Evolutionary conservation across 306 rosid genomes (phyloP), one percentile per base, ranked within the genome.

Genomic region (Acacia acuminata): DNA sequence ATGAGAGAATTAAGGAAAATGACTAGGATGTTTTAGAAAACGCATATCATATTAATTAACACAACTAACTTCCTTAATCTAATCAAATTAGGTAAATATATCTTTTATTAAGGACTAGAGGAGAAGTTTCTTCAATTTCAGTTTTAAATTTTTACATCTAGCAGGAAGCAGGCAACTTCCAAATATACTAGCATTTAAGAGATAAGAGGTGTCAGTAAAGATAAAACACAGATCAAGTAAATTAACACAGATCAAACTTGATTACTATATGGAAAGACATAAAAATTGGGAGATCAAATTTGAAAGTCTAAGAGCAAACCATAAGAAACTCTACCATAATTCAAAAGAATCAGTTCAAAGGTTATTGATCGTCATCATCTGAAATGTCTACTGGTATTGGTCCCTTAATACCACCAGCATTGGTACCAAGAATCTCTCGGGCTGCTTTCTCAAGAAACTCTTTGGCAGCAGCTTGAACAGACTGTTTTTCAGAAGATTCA

Each of bases 361-460:
- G 71, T 36, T 27, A 77, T 47, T 61, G 36, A 24, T 83, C 53
- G 4, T 63, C 83, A 0, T 84, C 88, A 55, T 90, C 92, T 67
- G 85, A 89, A 71, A 80, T 73, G 20, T 80, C 89, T 36, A 80
- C 56, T 73, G 19, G 87, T 70, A 96, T 30, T 25, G 99, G 99
- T 42, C 98, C 99, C 84, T 86, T 89, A 53, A 92, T n/a, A 83
- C 92, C 88, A 3, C 85, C 84, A 22, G 76, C 79, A 73, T 81
- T 82, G 77, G 90, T 79, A 78, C 94, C 98, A 63, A 92, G 91
- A 91, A 94, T 86, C 88, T 96, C 99, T 3, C 84, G 86, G 4
- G 97, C 79, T 53, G 99, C 98, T 89, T 96, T 96, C 87, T 92
- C 94, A 40, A 96, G 91, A 86, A 96, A 96, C 48, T 96, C 98